Evolutionary conservation across 176 grass and related monocot genomes (phyloP).

Genomic region (Avena eriantha): DNA sequence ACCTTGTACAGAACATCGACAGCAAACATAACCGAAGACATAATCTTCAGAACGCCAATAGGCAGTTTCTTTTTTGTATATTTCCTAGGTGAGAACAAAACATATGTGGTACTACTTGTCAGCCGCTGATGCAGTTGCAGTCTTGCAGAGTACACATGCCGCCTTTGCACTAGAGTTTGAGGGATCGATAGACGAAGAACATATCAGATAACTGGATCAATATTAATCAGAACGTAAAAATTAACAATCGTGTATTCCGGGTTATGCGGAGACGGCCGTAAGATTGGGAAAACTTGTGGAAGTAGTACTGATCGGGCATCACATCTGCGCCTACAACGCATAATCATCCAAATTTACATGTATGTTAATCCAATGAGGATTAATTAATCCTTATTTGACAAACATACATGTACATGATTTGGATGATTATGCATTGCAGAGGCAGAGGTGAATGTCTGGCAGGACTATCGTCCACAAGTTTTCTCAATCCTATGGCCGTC

Average conservation of each 20-base stretch:
- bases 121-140: not conserved
- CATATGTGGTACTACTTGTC: not conserved
- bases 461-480: not conserved
- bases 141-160: not conserved
- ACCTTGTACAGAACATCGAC: not conserved
- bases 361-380: not conserved
- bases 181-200: not conserved
- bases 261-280: not conserved
- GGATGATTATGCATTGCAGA: not conserved
- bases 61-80: not conserved
- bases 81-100: slow-evolving; percentile 9
- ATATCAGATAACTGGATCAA: not conserved
- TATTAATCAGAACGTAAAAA: not conserved
- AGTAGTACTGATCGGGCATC: not conserved
- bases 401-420: not conserved
- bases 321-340: not conserved
- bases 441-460: not conserved
- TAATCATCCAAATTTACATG: not conserved
- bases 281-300: not conserved
- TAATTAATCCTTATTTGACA: not conserved
- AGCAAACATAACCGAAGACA: not conserved
- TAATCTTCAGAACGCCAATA: not conserved
- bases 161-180: not conserved
- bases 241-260: not conserved
- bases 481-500: not conserved